These are phyloP conservation scores for Ceratobasidium sp. DNA, from an alignment of 1,284 basidiomycete genomes.

Conservation along the genomic window DNA sequence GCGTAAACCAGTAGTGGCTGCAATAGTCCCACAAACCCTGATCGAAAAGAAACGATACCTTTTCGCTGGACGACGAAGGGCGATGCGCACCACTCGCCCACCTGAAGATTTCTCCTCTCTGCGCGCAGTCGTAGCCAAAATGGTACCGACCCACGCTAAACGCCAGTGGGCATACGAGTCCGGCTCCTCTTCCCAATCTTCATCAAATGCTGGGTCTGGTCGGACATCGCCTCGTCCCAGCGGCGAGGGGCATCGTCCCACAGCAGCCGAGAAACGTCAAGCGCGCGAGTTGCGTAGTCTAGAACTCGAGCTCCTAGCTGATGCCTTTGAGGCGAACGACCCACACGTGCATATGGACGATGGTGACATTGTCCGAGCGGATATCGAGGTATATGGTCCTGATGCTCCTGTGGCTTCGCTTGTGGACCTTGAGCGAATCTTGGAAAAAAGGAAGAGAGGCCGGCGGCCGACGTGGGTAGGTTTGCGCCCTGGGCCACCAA, in stretches of 20 bases:
- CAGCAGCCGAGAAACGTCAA: conserved; percentile 27
- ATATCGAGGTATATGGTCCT: conserved; percentile 34
- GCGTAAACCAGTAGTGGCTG: conserved; percentile 45
- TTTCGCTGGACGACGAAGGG: conserved; percentile 54
- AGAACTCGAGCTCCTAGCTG: conserved; percentile 44
- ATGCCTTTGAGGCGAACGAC: conserved; percentile 43
- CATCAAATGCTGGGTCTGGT: conserved; percentile 27
- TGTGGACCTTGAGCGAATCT: conserved; percentile 25
- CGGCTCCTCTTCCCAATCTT: conserved; percentile 19
- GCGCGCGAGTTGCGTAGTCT: conserved; percentile 45
- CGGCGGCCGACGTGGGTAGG: conserved; percentile 30
- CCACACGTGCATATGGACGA: conserved; percentile 40
- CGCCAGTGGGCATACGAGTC: conserved; percentile 39
- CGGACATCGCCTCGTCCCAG: conserved; percentile 1
- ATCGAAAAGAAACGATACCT: conserved; percentile 55
- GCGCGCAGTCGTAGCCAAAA: conserved; percentile 11
- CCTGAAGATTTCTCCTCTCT: conserved; percentile 30
- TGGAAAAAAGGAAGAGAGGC: conserved; percentile 38
- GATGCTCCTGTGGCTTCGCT: conserved; percentile 31
- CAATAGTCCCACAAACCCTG: conserved; percentile 50
- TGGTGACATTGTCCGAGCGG: conserved; percentile 35
- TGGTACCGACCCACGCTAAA: conserved; percentile 27
- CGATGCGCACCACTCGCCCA: conserved; percentile 47
- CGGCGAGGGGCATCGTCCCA: background rate
- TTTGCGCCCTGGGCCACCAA: conserved; percentile 21